These are phyloP conservation scores for Quercus engelmannii DNA, from an alignment of 306 rosid species.

Conservation along the genomic window DNA sequence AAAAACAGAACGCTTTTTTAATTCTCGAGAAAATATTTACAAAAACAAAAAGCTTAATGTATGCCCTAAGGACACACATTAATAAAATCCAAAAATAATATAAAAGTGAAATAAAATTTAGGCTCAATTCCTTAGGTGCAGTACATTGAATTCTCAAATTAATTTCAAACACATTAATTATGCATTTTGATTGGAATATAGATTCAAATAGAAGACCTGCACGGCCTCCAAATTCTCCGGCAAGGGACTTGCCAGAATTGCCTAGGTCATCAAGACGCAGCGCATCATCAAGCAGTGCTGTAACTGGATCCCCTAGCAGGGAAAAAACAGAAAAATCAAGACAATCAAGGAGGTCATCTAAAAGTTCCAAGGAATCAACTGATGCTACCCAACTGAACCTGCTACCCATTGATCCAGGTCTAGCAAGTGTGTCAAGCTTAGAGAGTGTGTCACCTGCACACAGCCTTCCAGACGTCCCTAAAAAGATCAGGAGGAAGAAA, in stretches of 20 bases:
- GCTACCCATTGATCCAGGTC: constrained; percentile 18
- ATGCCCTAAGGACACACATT: no score
- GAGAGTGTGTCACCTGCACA: constrained; percentile 36
- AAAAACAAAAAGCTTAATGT: no score
- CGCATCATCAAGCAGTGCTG: constrained; percentile 14
- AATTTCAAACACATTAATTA: background rate
- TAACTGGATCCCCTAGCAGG: constrained; percentile 43
- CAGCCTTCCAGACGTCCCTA: constrained; percentile 49
- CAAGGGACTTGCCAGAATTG: constrained; percentile 34
- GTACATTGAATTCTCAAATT: no score
- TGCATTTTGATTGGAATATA: constrained; percentile 1
- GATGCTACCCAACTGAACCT: constrained; percentile 20
- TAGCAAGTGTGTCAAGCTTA: background rate
- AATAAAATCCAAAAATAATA: no score
- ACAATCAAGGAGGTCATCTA: constrained; percentile 40
- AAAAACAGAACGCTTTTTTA: no score
- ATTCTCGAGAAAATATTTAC: no score
- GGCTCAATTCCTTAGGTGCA: no score
- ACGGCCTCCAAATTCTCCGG: constrained; percentile 9
- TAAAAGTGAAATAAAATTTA: no score
- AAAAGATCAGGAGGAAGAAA: constrained; percentile 49
- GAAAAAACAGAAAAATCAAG: constrained; percentile 60
- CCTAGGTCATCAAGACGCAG: constrained; percentile 48
- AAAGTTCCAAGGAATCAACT: constrained; percentile 31
- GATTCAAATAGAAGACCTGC: constrained; percentile 31